A percentile compares a stretch with the other conserved stretches of the same genome.
These are phyloP conservation scores for Globisporangium cystogenes DNA, from an alignment of 352 stramenopile genomes.

Conservation along the genomic window DNA sequence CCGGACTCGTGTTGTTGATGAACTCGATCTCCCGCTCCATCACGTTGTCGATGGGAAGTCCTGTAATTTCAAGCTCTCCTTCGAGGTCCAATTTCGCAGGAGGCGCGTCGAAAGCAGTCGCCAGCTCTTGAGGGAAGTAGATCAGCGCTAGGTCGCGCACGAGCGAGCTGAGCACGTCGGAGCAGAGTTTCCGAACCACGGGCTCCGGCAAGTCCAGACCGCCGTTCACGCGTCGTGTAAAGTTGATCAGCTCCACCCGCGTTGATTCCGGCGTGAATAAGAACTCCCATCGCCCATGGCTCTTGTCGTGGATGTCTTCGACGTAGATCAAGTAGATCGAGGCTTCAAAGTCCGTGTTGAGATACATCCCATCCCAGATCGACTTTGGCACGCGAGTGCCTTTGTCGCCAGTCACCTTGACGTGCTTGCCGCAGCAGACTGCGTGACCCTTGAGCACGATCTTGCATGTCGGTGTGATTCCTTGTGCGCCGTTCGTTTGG, in stretches of 20 bases:
- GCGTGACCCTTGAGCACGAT: conserved; percentile 56
- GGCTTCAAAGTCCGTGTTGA: conserved; percentile 61
- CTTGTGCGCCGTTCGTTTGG: conserved; percentile 57
- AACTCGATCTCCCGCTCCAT: conserved; percentile 46
- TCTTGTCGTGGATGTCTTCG: conserved; percentile 34
- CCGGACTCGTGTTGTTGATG: conserved; percentile 5
- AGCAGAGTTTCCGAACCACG: conserved; percentile 67
- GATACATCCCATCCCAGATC: conserved; percentile 75
- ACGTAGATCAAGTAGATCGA: conserved; percentile 61
- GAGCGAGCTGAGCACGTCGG: conserved; percentile 54
- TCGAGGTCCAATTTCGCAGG: conserved; percentile 57
- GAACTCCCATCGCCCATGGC: conserved; percentile 55
- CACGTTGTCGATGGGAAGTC: conserved; percentile 48
- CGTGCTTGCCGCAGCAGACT: conserved; percentile 61
- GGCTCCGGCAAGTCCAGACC: conserved; percentile 65
- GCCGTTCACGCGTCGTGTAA: conserved; percentile 54
- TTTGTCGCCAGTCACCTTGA: conserved; percentile 74
- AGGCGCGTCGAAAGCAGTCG: conserved; percentile 42
- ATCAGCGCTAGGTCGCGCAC: conserved; percentile 50
- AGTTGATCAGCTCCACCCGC: conserved; percentile 61
- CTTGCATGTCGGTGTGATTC: conserved; percentile 63
- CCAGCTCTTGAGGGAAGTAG: conserved; percentile 66
- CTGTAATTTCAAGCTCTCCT: conserved; percentile 45
- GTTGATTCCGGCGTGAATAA: conserved; percentile 46
- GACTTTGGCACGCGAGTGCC: conserved; percentile 73